phyloP scores from a whole-genome alignment of 2,329 filamentous ascomycete species.

The Talaromyces funiculosus region DNA sequence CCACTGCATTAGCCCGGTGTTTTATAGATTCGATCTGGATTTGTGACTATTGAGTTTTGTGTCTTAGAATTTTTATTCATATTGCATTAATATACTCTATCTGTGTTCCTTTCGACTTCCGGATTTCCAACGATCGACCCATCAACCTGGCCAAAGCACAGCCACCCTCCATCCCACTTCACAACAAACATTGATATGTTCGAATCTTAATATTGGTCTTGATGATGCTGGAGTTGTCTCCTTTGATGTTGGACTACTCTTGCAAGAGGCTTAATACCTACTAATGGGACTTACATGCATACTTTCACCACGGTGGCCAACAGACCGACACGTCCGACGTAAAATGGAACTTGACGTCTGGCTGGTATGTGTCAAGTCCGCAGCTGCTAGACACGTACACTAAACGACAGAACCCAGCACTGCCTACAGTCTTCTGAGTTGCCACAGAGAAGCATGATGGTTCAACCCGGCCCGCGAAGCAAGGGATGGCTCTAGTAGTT shows the following conservation, averaged over 20 bases:
- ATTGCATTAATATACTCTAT: not conserved
- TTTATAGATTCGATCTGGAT: not conserved
- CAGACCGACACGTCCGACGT: not conserved
- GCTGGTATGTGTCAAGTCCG: slow-evolving; percentile 9
- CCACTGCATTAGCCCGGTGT: not conserved
- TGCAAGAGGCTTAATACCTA: not conserved
- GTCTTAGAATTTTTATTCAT: not conserved
- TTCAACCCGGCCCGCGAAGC: slow-evolving; percentile 20
- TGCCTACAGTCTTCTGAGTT: slow-evolving; percentile 13
- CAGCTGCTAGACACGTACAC: not conserved
- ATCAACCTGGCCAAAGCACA: not conserved
- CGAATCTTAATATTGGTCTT: not conserved
- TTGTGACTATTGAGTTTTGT: not conserved
- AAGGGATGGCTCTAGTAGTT: slow-evolving; percentile 26
- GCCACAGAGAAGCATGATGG: slow-evolving; percentile 20
- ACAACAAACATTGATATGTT: not conserved
- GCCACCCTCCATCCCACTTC: not conserved
- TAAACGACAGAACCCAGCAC: not conserved
- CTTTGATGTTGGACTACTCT: too few relatives aligned
- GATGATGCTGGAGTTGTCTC: too few relatives aligned
- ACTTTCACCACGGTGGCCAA: slow-evolving; percentile 2
- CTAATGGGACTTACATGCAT: not conserved
- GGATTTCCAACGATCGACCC: not conserved
- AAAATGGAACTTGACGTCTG: not conserved
- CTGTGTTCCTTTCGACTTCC: not conserved